Base-by-base conservation (phyloP, 164 flowering plant species). In the Annona squamosa region DNA sequence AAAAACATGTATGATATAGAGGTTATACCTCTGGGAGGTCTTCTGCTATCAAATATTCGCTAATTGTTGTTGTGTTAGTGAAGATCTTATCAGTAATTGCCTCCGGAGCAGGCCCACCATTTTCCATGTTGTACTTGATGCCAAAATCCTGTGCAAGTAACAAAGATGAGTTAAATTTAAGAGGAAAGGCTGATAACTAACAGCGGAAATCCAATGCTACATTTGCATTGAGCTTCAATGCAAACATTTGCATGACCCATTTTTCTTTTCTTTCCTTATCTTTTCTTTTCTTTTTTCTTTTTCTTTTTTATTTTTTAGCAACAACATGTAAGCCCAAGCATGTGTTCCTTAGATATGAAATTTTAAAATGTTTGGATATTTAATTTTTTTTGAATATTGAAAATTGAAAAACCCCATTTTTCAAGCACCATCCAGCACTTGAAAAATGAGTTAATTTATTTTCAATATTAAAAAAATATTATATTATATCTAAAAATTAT, bases 31-130 rank as follows among this genome's bases (percentile, higher is more conserved):
- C 84, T 45, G 98, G 98, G 48, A 93, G 79, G 77, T 87, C 92
- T 78, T 88, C 93, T 5, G 97, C 92, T 75, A 85, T 87, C 37
- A 88, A 79, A 81, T 93, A 96, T 75, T 96, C 99, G 72, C 84
- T 87, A 70, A 96, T 92, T 65, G 95, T 84, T 73, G 81, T 92
- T 19, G 99, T 92, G 83, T 92, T 93, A 77, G 86, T 89, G 81
- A 82, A 91, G 63, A 96, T 96, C 85, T 91, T 91, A 71, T 96
- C 92, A 17, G 98, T 96, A 65, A 93, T 87, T 72, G 83, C 85
- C 83, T 96, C 99, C 0, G 97, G 98, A 80, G 99, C 99, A 74
- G 99, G 97, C 70, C 98, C 98, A 70, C 99, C 98, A 83, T 93
- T 96, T 86, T 88, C 99, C 99, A 95, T 95, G 87, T 95, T 95